Base-by-base conservation (phyloP, 352 stramenopile species). In the Thalassiosira hispida region DNA sequence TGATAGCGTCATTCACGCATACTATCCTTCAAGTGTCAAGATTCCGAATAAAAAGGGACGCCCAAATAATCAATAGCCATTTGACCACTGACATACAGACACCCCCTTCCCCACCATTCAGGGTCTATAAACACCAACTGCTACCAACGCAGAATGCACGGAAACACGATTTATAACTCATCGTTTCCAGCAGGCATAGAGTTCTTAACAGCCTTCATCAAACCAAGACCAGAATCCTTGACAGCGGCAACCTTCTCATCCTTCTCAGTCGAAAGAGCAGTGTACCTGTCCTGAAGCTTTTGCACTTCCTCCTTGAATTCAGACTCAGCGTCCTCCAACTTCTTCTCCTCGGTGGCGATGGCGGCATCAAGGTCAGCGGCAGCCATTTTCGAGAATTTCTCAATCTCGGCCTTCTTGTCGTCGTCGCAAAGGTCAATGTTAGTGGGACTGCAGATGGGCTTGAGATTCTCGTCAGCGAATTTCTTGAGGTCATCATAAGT, bases 201-300 rank as follows among this genome's bases (percentile, higher is more conserved):
- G 69, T 71, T 77, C 79, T 92, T 92, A 14, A 94, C 89, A 53
- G 89, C 60, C 83, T 95, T 95, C 89, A 94, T 92, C 20, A 95
- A 61, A 47, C 89, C 89, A 72, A 95, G 85, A 64, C 89, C 72
- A 44, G 71, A 71, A 20, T 73, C 53, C 63, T 92, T 91, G 4
- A 91, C 77, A 8, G 60, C 77, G 9, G 73, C 78, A 57, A 93
- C 79, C 11, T 64, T 79, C n/a, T 77, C 77, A 51, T 94, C 89
- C 67, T 91, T 84, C n/a, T 83, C 74, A 16, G 73, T 59, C 7
- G 6, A 73, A 14, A 92, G 71, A 12, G 68, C 65, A 29, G 85
- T 49, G 61, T 91, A 94, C 22, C 64, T 79, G 16, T 81, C 70
- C 64, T 94, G 89, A 23, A 94, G 76, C 35, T 80, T 84, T 57